phyloP scores from a whole-genome alignment of 192 early-diverging fungal genomes.

The Powellomyces hirtus region DNA sequence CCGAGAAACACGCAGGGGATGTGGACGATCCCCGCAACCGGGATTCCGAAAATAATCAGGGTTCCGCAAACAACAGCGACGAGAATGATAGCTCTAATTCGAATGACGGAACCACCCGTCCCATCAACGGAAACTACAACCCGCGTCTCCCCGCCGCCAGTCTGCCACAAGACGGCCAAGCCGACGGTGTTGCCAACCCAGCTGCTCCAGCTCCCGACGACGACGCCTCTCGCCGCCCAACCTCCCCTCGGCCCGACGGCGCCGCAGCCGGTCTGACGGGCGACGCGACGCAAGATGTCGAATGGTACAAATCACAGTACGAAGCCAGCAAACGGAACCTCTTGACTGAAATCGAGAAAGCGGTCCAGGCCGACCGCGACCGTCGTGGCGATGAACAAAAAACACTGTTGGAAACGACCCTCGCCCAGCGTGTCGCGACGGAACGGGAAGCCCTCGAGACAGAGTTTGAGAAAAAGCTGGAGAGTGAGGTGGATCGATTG shows the following conservation, averaged over 20 bases:
- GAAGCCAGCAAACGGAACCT: background rate
- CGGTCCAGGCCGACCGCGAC: conserved; percentile 14
- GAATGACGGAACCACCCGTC: no score
- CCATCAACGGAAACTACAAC: background rate
- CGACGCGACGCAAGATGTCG: conserved; percentile 2
- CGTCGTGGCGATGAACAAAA: conserved; percentile 11
- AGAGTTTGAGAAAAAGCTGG: conserved; percentile 20
- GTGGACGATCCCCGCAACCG: no score
- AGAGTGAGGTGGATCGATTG: background rate
- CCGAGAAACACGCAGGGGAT: no score
- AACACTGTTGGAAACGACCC: conserved; percentile 1
- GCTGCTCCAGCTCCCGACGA: conserved; percentile 7
- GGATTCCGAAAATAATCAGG: no score
- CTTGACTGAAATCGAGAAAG: conserved; percentile 5
- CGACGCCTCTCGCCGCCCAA: conserved; percentile 13
- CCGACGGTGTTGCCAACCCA: background rate
- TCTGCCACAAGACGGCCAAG: conserved; percentile 2
- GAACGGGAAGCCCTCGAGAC: conserved; percentile 13
- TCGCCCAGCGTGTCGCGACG: conserved; percentile 3
- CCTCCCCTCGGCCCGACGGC: conserved; percentile 11
- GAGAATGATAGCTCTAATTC: no score
- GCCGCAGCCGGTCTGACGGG: background rate
- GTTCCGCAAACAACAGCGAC: no score
- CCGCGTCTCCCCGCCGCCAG: conserved; percentile 9
- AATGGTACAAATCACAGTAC: conserved; percentile 14